Percentiles rank a stretch among this genome's conserved stretches.
These are phyloP conservation scores for Xylaria sp. DNA, from an alignment of 2,329 filamentous ascomycete species.

Conservation along the genomic window DNA sequence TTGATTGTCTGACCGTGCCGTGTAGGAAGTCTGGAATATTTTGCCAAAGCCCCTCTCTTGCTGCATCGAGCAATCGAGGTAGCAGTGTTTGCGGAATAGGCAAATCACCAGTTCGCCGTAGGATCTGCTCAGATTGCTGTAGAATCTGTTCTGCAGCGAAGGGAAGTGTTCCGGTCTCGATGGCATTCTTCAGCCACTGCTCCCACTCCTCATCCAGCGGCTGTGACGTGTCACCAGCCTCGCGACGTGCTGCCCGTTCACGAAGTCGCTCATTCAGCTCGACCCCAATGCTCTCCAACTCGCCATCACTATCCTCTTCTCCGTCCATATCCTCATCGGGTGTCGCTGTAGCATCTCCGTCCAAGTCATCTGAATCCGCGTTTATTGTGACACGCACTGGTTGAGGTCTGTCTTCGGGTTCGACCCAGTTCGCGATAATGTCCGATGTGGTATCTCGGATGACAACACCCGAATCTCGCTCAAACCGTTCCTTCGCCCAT, in stretches of 20 bases:
- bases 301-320: slow-evolving; percentile 57
- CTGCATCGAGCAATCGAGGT: slow-evolving; percentile 55
- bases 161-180: slow-evolving; percentile 62
- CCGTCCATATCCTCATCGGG: slow-evolving; percentile 50
- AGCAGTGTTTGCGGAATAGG: slow-evolving; percentile 45
- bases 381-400: slow-evolving; percentile 22
- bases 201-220: slow-evolving; percentile 74
- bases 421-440: slow-evolving; percentile 65
- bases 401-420: slow-evolving; percentile 44
- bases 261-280: slow-evolving; percentile 66
- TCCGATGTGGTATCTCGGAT: slow-evolving; percentile 75
- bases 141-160: slow-evolving; percentile 49
- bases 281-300: slow-evolving; percentile 62
- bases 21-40: slow-evolving; percentile 61
- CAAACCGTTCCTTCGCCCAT: slow-evolving; percentile 80
- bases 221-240: slow-evolving; percentile 60
- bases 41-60: slow-evolving; percentile 59
- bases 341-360: slow-evolving; percentile 41
- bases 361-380: slow-evolving; percentile 38
- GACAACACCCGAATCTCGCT: slow-evolving; percentile 70
- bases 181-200: slow-evolving; percentile 72
- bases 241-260: slow-evolving; percentile 63
- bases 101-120: slow-evolving; percentile 39
- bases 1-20: slow-evolving; percentile 51
- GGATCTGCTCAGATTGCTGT: slow-evolving; percentile 40